Percentiles rank a stretch among this genome's conserved stretches.
Evolutionary conservation across 805 yeast species (phyloP).

Genomic region (Martiniozyma abietophila): DNA sequence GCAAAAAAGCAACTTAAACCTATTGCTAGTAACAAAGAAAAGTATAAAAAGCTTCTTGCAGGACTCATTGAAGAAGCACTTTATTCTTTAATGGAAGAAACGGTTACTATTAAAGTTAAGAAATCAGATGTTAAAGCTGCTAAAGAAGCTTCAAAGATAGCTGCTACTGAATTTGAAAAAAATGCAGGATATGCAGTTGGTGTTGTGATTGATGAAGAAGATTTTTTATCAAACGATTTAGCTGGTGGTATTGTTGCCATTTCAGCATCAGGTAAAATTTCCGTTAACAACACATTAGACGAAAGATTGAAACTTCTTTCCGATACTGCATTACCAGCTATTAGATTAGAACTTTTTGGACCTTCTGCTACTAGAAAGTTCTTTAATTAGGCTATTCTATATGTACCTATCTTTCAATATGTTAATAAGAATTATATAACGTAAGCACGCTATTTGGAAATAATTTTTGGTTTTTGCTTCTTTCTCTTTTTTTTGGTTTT

Average conservation of each 20-base stretch:
- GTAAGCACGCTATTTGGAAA: too few relatives aligned
- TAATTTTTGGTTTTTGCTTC: too few relatives aligned
- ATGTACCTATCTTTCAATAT: too few relatives aligned
- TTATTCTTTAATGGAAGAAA: slow-evolving; percentile 63
- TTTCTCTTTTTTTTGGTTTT: too few relatives aligned
- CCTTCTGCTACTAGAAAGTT: slow-evolving; percentile 80
- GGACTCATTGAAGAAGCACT: slow-evolving; percentile 76
- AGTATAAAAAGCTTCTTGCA: slow-evolving; percentile 61
- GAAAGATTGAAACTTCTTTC: slow-evolving; percentile 82
- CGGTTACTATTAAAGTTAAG: slow-evolving; percentile 56
- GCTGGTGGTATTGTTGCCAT: slow-evolving; percentile 82
- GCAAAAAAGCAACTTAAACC: slow-evolving; percentile 56
- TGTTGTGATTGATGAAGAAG: slow-evolving; percentile 45
- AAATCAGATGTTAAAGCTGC: slow-evolving; percentile 54
- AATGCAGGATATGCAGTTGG: slow-evolving; percentile 50
- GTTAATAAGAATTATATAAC: too few relatives aligned
- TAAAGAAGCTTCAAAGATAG: slow-evolving; percentile 50
- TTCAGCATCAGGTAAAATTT: slow-evolving; percentile 72
- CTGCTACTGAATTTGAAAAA: slow-evolving; percentile 54
- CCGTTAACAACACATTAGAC: slow-evolving; percentile 85
- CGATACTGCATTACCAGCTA: slow-evolving; percentile 83
- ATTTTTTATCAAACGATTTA: slow-evolving; percentile 49
- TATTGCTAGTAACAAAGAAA: slow-evolving; percentile 42
- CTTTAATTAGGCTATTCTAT: slow-evolving; percentile 63
- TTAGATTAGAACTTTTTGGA: slow-evolving; percentile 85